Percentiles rank a stretch among this genome's conserved stretches.
These are phyloP conservation scores for Hypoxylon rickii DNA, from an alignment of 495 filamentous ascomycete genomes.

Conservation along the genomic window DNA sequence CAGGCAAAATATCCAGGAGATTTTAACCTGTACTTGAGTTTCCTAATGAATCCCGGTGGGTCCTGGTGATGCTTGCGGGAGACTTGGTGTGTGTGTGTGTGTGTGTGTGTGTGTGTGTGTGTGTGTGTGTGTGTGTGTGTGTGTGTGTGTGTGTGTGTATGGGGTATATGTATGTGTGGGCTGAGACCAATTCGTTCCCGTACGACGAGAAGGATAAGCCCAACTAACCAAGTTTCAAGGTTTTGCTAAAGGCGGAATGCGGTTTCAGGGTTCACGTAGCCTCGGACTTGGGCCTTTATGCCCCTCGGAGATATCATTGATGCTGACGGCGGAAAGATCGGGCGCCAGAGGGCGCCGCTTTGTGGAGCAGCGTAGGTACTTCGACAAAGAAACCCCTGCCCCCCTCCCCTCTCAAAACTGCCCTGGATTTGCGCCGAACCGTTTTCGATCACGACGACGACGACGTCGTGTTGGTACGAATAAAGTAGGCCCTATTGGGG, in stretches of 20 bases:
- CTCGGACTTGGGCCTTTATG: conserved; percentile 22
- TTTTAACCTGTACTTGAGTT: not conserved
- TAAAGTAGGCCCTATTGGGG: conserved; percentile 59
- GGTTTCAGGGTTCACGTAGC: conserved; percentile 1
- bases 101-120: no score
- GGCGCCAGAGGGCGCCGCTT: conserved; percentile 22
- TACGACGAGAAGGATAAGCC: conserved; percentile 11
- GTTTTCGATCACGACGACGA: conserved; percentile 12
- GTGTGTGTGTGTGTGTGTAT: no score
- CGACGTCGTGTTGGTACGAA: conserved; percentile 49
- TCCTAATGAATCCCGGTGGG: not conserved
- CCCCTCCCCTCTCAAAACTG: no score
- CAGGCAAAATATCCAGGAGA: not conserved
- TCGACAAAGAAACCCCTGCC: conserved; percentile 22
- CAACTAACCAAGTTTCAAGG: not conserved
- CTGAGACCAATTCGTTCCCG: conserved; percentile 15
- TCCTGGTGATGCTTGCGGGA: not conserved
- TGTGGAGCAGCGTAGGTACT: conserved; percentile 20
- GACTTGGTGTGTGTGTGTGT: not conserved
- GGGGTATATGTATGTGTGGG: no score
- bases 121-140: no score
- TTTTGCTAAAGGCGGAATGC: conserved; percentile 11
- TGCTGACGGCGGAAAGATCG: conserved; percentile 30
- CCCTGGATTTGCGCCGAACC: no score
- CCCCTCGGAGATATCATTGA: conserved; percentile 35